Percentiles rank a stretch among this genome's conserved stretches.
These are phyloP conservation scores for Eimeria praecox DNA, from an alignment of 169 alveolate species.

Conservation along the genomic window DNA sequence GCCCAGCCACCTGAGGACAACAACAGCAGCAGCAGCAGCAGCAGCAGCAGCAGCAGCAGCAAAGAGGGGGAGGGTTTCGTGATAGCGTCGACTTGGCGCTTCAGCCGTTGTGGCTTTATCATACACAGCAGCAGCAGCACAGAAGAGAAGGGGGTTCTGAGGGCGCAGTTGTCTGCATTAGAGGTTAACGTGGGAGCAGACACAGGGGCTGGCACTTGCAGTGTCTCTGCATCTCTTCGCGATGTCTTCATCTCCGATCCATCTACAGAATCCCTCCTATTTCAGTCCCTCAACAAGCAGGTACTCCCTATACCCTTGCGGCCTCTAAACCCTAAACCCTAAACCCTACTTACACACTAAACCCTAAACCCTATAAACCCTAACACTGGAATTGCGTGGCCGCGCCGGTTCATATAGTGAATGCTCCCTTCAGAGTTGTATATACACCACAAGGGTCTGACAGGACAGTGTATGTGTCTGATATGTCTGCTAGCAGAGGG, in stretches of 20 bases:
- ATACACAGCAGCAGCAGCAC: slow-evolving; percentile 70
- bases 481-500: not conserved
- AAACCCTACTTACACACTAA: not conserved
- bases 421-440: not conserved
- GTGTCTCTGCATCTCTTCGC: slow-evolving; percentile 69
- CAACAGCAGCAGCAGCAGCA: slow-evolving; percentile 57
- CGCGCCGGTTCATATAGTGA: not conserved
- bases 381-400: not conserved
- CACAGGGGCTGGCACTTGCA: slow-evolving; percentile 57
- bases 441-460: not conserved
- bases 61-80: not conserved
- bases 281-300: slow-evolving; percentile 68
- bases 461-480: not conserved
- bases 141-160: slow-evolving; percentile 60
- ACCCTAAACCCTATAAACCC: not conserved
- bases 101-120: slow-evolving; percentile 52
- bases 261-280: slow-evolving; percentile 75
- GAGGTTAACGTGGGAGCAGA: slow-evolving; percentile 39
- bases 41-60: slow-evolving; percentile 61
- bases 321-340: not conserved
- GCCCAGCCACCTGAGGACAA: not conserved
- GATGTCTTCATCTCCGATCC: slow-evolving; percentile 75
- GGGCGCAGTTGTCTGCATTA: slow-evolving; percentile 58
- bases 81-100: slow-evolving; percentile 24
- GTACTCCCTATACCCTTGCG: not conserved